Percentiles rank a stretch among this genome's conserved stretches.
phyloP scores from a whole-genome alignment of 2,329 filamentous ascomycete species.

The Cladobotryum mycophilum region DNA sequence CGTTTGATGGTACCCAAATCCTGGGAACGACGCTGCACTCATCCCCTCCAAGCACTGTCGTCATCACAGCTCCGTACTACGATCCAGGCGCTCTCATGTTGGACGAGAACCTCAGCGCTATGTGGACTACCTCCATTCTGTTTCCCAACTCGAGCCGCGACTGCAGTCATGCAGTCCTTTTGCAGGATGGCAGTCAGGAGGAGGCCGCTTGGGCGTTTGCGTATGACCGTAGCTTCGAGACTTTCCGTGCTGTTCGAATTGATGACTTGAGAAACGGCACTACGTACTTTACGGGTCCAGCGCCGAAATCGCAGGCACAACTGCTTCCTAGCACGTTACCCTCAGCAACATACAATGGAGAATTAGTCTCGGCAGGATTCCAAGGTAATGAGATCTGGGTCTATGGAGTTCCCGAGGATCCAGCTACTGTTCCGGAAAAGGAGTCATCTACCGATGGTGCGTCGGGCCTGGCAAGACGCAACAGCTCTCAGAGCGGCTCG shows the following conservation, averaged over 20 bases:
- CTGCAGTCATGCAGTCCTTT: constrained; percentile 68
- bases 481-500: constrained; percentile 22
- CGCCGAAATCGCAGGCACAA: constrained; percentile 51
- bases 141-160: constrained; percentile 76
- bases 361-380: constrained; percentile 69
- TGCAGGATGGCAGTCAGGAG: constrained; percentile 54
- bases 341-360: constrained; percentile 60
- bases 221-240: constrained; percentile 70
- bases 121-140: constrained; percentile 82
- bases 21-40: constrained; percentile 66
- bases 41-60: constrained; percentile 62
- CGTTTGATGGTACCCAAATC: constrained; percentile 70
- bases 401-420: constrained; percentile 68
- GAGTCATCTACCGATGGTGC: constrained; percentile 16
- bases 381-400: constrained; percentile 68
- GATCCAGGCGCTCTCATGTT: constrained; percentile 61
- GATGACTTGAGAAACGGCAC: constrained; percentile 70
- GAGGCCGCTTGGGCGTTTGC: constrained; percentile 73
- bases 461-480: constrained; percentile 24
- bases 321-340: constrained; percentile 63
- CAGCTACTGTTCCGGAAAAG: constrained; percentile 54
- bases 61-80: constrained; percentile 74
- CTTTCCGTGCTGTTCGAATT: constrained; percentile 69
- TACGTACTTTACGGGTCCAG: constrained; percentile 71
- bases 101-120: constrained; percentile 62